Evolutionary conservation across 1,284 basidiomycete genomes (phyloP).

Genomic region (Sporisorium reilianum): DNA sequence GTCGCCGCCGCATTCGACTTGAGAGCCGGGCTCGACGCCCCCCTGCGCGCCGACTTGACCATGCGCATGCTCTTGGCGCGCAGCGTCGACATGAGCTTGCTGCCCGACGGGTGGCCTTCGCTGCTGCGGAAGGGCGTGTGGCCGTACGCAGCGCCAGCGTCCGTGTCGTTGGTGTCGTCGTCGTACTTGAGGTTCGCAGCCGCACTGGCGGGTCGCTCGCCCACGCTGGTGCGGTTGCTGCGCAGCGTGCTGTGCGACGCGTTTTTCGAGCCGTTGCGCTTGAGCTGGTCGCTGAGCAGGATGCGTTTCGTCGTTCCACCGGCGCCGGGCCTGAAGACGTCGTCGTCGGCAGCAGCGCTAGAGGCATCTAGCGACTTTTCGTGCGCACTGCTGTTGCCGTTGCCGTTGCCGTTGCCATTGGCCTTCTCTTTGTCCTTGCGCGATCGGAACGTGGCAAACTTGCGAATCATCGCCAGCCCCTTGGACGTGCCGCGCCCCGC

Average conservation of each 20-base stretch:
- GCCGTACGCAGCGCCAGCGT: neutral
- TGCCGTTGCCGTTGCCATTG: slow-evolving; percentile 12
- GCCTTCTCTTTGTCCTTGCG: slow-evolving; percentile 31
- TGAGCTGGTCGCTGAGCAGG: slow-evolving; percentile 45
- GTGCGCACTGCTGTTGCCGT: neutral
- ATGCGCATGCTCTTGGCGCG: slow-evolving; percentile 41
- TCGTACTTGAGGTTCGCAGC: neutral
- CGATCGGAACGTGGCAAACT: slow-evolving; percentile 62
- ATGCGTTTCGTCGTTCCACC: slow-evolving; percentile 58
- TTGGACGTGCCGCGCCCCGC: slow-evolving; percentile 37
- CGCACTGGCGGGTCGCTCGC: slow-evolving; percentile 3
- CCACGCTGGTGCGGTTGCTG: slow-evolving; percentile 19
- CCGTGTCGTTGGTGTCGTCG: neutral
- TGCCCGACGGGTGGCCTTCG: slow-evolving; percentile 26
- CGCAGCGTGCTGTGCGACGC: slow-evolving; percentile 18
- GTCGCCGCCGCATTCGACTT: slow-evolving; percentile 5
- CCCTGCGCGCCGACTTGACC: slow-evolving; percentile 37
- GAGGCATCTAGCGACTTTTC: slow-evolving; percentile 6
- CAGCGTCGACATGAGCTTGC: slow-evolving; percentile 44
- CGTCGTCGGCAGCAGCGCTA: slow-evolving; percentile 21
- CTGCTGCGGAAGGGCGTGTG: slow-evolving; percentile 29
- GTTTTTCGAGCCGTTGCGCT: slow-evolving; percentile 20
- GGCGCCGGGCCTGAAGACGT: slow-evolving; percentile 51
- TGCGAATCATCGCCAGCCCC: slow-evolving; percentile 63
- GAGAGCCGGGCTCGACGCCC: slow-evolving; percentile 25